Conservation (phyloP, 768 basidiomycete genomes). For the Pleurotus platypus region DNA sequence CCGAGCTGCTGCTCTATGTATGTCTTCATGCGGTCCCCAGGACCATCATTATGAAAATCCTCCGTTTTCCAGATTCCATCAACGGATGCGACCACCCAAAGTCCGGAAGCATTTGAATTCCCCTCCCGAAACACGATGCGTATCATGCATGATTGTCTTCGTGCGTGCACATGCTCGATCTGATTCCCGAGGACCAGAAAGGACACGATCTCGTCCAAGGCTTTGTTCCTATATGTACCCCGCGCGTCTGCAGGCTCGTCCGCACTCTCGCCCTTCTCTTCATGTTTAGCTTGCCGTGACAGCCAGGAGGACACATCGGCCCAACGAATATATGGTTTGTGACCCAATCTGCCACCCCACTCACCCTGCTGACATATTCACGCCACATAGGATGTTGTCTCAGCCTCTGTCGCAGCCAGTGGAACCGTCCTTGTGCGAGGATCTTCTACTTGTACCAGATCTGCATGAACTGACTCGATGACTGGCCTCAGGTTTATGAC, state of each 20-base stretch:
- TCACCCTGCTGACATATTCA: background rate
- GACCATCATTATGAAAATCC: too few species aligned
- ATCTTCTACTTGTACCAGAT: background rate
- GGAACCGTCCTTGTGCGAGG: background rate
- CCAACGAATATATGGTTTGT: background rate
- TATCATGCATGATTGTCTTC: too few species aligned
- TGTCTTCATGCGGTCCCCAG: too few species aligned
- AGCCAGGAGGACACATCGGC: background rate
- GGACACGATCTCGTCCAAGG: too few species aligned
- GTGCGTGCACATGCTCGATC: too few species aligned
- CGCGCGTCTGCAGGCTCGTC: too few species aligned
- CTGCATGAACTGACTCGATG: background rate
- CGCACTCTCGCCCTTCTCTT: background rate
- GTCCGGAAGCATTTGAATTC: too few species aligned
- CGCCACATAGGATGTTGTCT: background rate
- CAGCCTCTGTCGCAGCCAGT: background rate
- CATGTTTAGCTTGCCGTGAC: background rate
- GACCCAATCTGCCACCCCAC: background rate
- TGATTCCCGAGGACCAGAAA: too few species aligned
- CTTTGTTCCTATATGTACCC: background rate
- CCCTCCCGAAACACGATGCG: too few species aligned
- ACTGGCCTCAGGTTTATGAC: constrained; percentile 18
- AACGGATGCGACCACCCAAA: too few species aligned
- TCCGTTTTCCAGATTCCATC: too few species aligned
- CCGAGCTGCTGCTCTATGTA: too few species aligned